A percentile compares a stretch with the other conserved stretches of the same genome.
Conservation (phyloP, 1,284 basidiomycete species). For the Boletus mariae region DNA sequence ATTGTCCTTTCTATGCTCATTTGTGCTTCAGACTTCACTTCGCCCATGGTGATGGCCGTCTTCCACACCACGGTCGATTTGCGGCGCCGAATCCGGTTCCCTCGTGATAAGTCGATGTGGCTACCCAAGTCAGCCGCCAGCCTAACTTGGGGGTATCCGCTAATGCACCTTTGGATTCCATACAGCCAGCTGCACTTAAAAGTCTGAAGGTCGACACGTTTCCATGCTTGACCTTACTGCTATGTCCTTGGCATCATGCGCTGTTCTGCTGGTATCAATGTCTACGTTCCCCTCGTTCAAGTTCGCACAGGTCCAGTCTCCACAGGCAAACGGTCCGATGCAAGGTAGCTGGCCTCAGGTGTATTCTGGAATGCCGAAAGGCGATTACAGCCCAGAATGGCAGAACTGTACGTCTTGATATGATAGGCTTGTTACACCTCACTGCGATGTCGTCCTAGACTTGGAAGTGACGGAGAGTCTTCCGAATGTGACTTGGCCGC, state of each 20-base stretch:
- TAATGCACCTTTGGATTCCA: neutral
- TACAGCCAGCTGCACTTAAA: neutral
- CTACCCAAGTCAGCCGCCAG: neutral
- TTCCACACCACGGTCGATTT: neutral
- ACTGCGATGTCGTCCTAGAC: constrained; percentile 43
- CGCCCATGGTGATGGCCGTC: neutral
- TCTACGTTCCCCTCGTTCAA: neutral
- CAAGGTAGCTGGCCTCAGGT: constrained; percentile 26
- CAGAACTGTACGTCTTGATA: constrained; percentile 49
- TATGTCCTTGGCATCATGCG: constrained; percentile 9
- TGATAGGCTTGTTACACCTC: constrained; percentile 34
- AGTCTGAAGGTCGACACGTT: neutral
- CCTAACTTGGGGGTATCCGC: neutral
- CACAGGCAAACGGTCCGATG: neutral
- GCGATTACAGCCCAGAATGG: constrained; percentile 55
- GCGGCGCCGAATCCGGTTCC: neutral
- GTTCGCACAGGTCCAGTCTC: constrained; percentile 12
- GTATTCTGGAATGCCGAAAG: constrained; percentile 31
- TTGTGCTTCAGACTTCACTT: neutral
- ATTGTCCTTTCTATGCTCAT: neutral
- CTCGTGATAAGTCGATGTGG: neutral
- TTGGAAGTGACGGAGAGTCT: constrained; percentile 53
- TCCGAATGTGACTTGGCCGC: constrained; percentile 59
- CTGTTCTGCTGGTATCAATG: constrained; percentile 3
- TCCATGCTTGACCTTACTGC: neutral